phyloP scores from a whole-genome alignment of 2,329 filamentous ascomycete species.

The Aspergillus pseudoviridinutans region DNA sequence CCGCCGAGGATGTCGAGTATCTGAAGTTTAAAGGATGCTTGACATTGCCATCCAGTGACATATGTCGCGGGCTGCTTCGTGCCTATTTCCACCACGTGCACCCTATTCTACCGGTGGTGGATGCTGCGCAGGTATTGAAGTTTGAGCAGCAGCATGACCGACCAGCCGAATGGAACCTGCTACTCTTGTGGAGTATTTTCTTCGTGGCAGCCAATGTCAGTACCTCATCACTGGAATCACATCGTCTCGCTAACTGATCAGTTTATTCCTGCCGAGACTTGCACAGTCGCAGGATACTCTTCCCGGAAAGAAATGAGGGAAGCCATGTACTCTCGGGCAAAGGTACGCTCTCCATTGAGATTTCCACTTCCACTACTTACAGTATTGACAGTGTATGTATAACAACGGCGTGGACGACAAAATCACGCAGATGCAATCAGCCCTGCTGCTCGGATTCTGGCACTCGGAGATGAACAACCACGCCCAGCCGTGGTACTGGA shows the following conservation, averaged over 20 bases:
- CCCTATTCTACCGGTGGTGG: conserved; percentile 36
- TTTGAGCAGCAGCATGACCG: conserved; percentile 23
- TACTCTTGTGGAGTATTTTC: conserved; percentile 40
- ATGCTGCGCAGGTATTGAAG: conserved; percentile 26
- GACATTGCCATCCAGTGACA: conserved; percentile 24
- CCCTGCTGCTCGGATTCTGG: conserved; percentile 43
- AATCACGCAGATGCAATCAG: conserved; percentile 41
- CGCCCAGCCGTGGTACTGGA: conserved; percentile 46
- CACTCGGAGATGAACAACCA: conserved; percentile 41
- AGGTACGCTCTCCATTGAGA: conserved; percentile 25
- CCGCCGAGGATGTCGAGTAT: conserved; percentile 17
- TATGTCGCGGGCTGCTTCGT: conserved; percentile 29
- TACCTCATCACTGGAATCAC: background rate
- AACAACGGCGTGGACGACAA: conserved; percentile 39
- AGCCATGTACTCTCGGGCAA: conserved; percentile 36
- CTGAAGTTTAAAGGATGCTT: conserved; percentile 35
- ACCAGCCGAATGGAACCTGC: conserved; percentile 28
- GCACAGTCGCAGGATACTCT: conserved; percentile 28
- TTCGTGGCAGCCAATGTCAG: conserved; percentile 34
- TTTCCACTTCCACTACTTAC: background rate
- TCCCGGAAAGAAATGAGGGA: conserved; percentile 36
- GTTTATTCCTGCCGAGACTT: conserved; percentile 22
- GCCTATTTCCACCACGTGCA: conserved; percentile 39
- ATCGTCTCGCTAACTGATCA: conserved; percentile 5
- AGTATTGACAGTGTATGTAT: conserved; percentile 16